Percentiles rank a stretch among this genome's conserved stretches.
These are phyloP conservation scores for Yarrowia sp. DNA, from an alignment of 805 yeast species.

Conservation along the genomic window DNA sequence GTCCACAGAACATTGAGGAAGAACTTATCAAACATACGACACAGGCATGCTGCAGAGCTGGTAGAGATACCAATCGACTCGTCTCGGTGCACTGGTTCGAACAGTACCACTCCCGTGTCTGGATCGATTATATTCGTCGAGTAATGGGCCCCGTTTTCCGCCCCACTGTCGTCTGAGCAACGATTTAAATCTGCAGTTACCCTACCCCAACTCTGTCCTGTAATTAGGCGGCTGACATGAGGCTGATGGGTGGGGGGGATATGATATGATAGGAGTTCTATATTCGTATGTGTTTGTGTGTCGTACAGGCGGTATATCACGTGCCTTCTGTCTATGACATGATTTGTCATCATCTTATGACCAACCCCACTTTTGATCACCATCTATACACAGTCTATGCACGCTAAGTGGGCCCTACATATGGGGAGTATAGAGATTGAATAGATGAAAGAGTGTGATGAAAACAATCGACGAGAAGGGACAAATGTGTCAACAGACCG, in stretches of 20 bases:
- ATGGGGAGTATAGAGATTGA: slow-evolving; percentile 1
- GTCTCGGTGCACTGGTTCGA: background rate
- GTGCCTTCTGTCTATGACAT: too few relatives aligned
- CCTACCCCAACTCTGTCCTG: background rate
- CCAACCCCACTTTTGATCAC: too few relatives aligned
- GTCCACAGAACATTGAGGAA: background rate
- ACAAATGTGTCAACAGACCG: background rate
- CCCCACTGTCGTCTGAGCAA: slow-evolving; percentile 12
- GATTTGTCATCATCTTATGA: too few relatives aligned
- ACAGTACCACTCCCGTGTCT: background rate
- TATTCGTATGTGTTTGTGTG: too few relatives aligned
- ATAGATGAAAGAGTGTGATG: too few relatives aligned
- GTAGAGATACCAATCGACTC: background rate
- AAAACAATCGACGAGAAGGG: too few relatives aligned
- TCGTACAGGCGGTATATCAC: too few relatives aligned
- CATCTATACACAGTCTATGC: background rate
- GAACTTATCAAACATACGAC: background rate
- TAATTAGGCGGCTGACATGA: slow-evolving; percentile 17
- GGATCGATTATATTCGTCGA: background rate
- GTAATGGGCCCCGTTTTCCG: too few relatives aligned
- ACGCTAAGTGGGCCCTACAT: background rate
- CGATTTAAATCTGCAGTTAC: background rate
- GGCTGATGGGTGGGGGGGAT: background rate
- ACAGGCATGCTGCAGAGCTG: too few relatives aligned
- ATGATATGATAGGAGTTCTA: too few relatives aligned